Evolutionary conservation across 75 land plant species (phyloP).

Genomic region (Azolla pinnata): DNA sequence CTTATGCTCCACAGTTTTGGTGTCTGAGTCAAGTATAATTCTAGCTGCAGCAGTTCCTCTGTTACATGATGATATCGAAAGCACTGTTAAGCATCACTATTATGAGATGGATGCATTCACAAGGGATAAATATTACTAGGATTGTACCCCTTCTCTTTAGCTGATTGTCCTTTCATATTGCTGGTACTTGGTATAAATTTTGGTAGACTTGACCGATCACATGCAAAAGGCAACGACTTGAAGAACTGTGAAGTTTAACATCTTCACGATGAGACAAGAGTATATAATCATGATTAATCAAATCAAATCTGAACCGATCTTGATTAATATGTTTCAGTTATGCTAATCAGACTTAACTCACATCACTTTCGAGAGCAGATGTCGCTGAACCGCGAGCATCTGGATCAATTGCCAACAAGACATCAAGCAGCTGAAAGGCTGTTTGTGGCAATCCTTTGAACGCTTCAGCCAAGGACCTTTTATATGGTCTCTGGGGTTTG

Average conservation of each 20-base stretch:
- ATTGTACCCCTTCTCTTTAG: constrained; percentile 34
- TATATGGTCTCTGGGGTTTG: constrained; percentile 31
- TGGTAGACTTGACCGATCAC: constrained; percentile 51
- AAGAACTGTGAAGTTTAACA: constrained; percentile 35
- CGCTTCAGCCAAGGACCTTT: constrained; percentile 15
- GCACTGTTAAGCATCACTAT: neutral
- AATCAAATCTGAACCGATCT: neutral
- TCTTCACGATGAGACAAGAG: neutral
- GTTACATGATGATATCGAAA: too few species aligned
- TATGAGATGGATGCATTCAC: neutral
- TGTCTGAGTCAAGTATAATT: neutral
- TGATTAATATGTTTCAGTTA: neutral
- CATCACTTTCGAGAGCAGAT: constrained; percentile 23
- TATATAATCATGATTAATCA: neutral
- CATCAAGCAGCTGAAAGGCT: constrained; percentile 18
- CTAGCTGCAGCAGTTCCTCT: neutral
- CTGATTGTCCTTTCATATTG: constrained; percentile 44
- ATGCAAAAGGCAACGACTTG: constrained; percentile 45
- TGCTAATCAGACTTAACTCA: constrained; percentile 1
- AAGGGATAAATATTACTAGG: neutral
- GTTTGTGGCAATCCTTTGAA: constrained; percentile 15
- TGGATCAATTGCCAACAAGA: constrained; percentile 29
- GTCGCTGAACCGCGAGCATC: constrained; percentile 26
- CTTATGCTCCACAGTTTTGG: neutral
- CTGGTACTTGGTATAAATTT: constrained; percentile 49